Conservation (phyloP, 192 early-diverging fungal genomes). For the Linnemannia elongata region DNA sequence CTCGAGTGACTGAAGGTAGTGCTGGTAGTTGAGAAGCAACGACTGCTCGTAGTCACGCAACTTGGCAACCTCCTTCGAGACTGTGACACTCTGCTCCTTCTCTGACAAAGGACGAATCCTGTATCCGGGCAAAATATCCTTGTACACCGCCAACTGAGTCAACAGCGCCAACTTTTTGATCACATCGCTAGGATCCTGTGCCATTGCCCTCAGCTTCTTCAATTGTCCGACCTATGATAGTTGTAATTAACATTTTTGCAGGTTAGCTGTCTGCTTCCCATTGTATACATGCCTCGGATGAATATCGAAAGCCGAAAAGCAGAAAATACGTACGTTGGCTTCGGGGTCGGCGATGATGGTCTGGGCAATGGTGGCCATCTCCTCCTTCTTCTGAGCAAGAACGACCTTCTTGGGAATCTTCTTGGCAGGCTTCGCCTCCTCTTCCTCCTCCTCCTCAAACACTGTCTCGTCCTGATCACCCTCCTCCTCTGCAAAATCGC, state of each 20-base stretch:
- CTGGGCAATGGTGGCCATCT: constrained; percentile 85
- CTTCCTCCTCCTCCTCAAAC: constrained; percentile 20
- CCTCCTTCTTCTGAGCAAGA: constrained; percentile 77
- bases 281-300: background rate
- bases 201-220: constrained; percentile 76
- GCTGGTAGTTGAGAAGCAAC: constrained; percentile 87
- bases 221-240: constrained; percentile 69
- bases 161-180: constrained; percentile 84
- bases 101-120: constrained; percentile 91
- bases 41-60: constrained; percentile 89
- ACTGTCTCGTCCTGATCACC: constrained; percentile 33
- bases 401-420: constrained; percentile 69
- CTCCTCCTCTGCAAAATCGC: constrained; percentile 33
- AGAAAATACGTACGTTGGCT: constrained; percentile 62
- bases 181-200: constrained; percentile 70
- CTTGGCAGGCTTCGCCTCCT: constrained; percentile 53
- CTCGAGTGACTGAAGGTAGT: constrained; percentile 85
- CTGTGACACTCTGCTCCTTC: constrained; percentile 79
- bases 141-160: constrained; percentile 93
- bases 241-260: background rate
- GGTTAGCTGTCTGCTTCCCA: background rate
- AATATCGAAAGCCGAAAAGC: background rate
- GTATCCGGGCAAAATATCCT: constrained; percentile 97
- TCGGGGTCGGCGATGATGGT: constrained; percentile 88
- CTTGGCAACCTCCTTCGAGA: constrained; percentile 92